Evolutionary conservation across 148 eudicot species (phyloP).

Genomic region (Spergularia marina): DNA sequence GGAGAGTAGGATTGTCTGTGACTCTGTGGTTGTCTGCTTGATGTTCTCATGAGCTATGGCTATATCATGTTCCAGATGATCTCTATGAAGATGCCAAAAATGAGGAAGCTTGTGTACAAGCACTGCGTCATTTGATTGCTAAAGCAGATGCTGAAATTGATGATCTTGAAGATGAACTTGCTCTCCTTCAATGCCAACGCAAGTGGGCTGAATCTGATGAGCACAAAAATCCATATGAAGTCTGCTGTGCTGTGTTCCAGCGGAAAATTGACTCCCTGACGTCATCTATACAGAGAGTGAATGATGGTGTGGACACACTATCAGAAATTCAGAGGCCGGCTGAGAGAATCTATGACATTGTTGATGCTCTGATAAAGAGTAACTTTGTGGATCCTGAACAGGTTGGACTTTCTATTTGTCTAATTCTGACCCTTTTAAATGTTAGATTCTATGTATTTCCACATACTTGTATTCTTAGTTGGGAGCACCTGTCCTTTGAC

Average conservation of each 20-base stretch:
- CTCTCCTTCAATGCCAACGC: slow-evolving; percentile 52
- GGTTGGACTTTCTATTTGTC: slow-evolving; percentile 32
- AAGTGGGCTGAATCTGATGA: slow-evolving; percentile 41
- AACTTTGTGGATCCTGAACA: slow-evolving; percentile 34
- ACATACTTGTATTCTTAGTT: background rate
- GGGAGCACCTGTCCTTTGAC: too few relatives aligned
- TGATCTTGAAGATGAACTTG: slow-evolving; percentile 63
- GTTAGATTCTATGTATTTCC: background rate
- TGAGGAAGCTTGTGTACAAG: slow-evolving; percentile 53
- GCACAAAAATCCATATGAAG: slow-evolving; percentile 42
- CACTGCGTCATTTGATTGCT: slow-evolving; percentile 38
- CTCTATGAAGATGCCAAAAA: slow-evolving; percentile 51
- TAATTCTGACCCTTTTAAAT: slow-evolving; percentile 2
- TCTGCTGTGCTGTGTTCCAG: slow-evolving; percentile 38
- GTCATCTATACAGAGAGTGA: slow-evolving; percentile 32
- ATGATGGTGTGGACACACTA: slow-evolving; percentile 22
- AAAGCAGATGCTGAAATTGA: slow-evolving; percentile 62
- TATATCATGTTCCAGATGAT: slow-evolving; percentile 38
- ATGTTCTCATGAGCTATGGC: slow-evolving; percentile 4
- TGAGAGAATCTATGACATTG: slow-evolving; percentile 45
- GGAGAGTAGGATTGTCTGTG: background rate
- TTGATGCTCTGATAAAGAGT: slow-evolving; percentile 36
- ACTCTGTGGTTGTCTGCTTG: background rate
- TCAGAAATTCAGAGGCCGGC: slow-evolving; percentile 32
- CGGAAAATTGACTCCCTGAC: slow-evolving; percentile 41